phyloP scores from a whole-genome alignment of 148 eudicot genomes.

The Spergularia marina region DNA sequence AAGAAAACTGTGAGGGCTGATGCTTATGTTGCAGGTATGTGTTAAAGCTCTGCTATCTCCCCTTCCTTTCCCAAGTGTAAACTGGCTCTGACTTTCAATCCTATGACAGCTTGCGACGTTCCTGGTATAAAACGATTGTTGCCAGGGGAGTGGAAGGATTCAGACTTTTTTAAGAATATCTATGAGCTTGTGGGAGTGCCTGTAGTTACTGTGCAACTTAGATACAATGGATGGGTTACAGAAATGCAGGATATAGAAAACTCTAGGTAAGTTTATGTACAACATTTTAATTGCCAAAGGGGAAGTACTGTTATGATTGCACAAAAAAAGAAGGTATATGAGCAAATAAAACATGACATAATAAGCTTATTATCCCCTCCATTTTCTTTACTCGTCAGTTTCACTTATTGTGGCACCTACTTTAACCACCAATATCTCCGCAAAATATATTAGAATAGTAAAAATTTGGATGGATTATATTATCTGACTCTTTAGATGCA shows the following conservation, averaged over 20 bases:
- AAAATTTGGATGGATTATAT: neutral
- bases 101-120: conserved; percentile 85
- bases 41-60: neutral
- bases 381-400: no score
- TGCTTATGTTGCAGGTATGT: conserved; percentile 93
- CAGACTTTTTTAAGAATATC: conserved; percentile 76
- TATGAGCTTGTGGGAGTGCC: conserved; percentile 94
- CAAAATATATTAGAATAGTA: no score
- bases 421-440: no score
- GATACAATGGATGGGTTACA: conserved; percentile 98
- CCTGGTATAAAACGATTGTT: conserved; percentile 95
- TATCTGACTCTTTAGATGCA: neutral
- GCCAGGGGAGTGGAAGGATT: conserved; percentile 78
- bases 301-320: neutral
- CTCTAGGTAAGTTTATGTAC: conserved; percentile 48
- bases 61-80: neutral
- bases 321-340: neutral
- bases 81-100: conserved; percentile 8
- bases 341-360: neutral
- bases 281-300: conserved; percentile 4
- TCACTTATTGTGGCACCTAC: no score
- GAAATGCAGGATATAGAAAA: conserved; percentile 83
- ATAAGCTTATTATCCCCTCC: no score
- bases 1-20: conserved; percentile 88
- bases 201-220: conserved; percentile 94